phyloP scores from a whole-genome alignment of 371 early-diverging fungal genomes.

The Dipsacomyces acuminosporus region DNA sequence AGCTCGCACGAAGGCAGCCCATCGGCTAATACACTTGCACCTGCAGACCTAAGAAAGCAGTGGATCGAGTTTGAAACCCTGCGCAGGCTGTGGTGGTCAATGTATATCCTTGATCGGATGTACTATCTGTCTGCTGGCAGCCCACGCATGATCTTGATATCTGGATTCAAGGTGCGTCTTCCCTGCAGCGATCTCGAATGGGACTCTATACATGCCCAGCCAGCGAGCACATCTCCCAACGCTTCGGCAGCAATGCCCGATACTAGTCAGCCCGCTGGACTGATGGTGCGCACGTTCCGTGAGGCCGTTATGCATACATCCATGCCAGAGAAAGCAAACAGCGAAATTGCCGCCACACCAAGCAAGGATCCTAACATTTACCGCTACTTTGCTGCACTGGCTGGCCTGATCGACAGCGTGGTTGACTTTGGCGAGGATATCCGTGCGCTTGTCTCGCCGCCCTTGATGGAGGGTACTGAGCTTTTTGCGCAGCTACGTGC shows the following conservation, averaged over 20 bases:
- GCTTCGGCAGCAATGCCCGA: neutral
- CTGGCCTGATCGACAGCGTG: slow-evolving; percentile 32
- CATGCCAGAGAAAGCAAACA: slow-evolving; percentile 21
- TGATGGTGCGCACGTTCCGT: slow-evolving; percentile 41
- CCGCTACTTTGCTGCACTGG: slow-evolving; percentile 28
- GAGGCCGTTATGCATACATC: slow-evolving; percentile 43
- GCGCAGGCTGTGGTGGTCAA: slow-evolving; percentile 42
- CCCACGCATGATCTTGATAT: slow-evolving; percentile 26
- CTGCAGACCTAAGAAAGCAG: slow-evolving; percentile 19
- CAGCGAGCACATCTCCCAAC: slow-evolving; percentile 13
- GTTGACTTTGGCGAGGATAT: slow-evolving; percentile 38
- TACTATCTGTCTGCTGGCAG: slow-evolving; percentile 18
- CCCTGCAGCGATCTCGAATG: slow-evolving; percentile 43
- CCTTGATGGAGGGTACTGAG: slow-evolving; percentile 33
- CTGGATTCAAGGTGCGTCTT: slow-evolving; percentile 30
- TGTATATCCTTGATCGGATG: slow-evolving; percentile 35
- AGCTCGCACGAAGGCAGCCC: neutral
- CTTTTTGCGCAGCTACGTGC: slow-evolving; percentile 22
- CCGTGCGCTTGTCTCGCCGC: slow-evolving; percentile 29
- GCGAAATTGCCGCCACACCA: slow-evolving; percentile 28
- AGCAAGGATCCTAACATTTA: slow-evolving; percentile 27
- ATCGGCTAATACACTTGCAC: neutral
- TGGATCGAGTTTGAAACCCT: slow-evolving; percentile 38
- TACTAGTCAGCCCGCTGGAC: slow-evolving; percentile 15
- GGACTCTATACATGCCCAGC: slow-evolving; percentile 32